These are phyloP conservation scores for Diplosphaera chodatii DNA, from an alignment of 139 green algal species.

Conservation along the genomic window DNA sequence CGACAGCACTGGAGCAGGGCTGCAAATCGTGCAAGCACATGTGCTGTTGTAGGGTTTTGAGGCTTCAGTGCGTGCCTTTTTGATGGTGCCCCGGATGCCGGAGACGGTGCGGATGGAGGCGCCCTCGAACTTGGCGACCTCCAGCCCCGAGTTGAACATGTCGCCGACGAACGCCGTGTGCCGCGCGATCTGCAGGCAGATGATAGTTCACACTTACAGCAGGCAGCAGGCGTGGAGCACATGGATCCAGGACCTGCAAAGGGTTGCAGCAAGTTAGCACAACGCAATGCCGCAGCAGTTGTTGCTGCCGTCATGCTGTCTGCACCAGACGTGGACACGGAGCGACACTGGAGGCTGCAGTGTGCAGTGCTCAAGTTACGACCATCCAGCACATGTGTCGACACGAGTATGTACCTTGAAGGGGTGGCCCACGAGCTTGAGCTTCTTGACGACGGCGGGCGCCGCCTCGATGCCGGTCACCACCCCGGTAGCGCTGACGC, in stretches of 20 bases:
- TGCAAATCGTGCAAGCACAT: neutral
- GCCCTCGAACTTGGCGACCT: conserved; percentile 85
- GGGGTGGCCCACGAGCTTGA: conserved; percentile 91
- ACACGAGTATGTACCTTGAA: too few species aligned
- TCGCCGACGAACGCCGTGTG: conserved; percentile 92
- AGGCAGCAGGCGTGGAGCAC: too few species aligned
- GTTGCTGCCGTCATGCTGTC: too few species aligned
- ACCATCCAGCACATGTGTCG: too few species aligned
- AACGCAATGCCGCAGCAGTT: too few species aligned
- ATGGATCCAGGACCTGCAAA: too few species aligned
- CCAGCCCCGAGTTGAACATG: conserved; percentile 89
- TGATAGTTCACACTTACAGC: too few species aligned
- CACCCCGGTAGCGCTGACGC: conserved; percentile 87
- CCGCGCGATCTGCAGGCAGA: conserved; percentile 52
- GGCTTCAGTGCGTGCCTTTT: conserved; percentile 62
- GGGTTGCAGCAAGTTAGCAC: too few species aligned
- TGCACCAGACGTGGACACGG: too few species aligned
- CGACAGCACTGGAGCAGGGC: too few species aligned
- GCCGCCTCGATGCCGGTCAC: conserved; percentile 83
- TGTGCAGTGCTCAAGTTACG: too few species aligned
- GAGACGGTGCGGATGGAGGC: conserved; percentile 83
- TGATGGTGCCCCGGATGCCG: conserved; percentile 93
- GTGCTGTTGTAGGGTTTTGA: neutral
- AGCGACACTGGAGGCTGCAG: too few species aligned
- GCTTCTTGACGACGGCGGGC: conserved; percentile 85